These are phyloP conservation scores for Parvularia atlantis DNA, from an alignment of 78 protist species.

Conservation along the genomic window DNA sequence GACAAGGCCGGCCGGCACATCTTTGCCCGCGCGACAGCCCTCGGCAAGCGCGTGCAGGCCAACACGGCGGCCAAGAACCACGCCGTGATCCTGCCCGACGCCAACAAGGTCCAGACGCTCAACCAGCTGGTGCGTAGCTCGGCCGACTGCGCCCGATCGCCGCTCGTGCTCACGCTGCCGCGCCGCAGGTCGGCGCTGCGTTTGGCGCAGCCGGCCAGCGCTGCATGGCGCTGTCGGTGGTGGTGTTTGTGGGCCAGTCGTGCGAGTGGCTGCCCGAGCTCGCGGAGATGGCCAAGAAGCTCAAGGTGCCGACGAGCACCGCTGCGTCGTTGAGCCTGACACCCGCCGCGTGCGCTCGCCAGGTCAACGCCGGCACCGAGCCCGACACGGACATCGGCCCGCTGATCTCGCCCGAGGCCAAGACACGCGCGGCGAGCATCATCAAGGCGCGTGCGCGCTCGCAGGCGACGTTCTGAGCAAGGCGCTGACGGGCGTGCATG, in stretches of 20 bases:
- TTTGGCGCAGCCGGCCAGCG: slow-evolving; percentile 98
- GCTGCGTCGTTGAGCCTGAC: too few species aligned
- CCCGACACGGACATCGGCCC: slow-evolving; percentile 79
- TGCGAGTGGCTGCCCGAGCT: slow-evolving; percentile 65
- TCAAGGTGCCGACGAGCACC: slow-evolving; percentile 44
- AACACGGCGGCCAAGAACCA: slow-evolving; percentile 98
- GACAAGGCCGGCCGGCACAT: slow-evolving; percentile 62
- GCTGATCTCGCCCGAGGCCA: slow-evolving; percentile 69
- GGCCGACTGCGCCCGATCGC: background rate
- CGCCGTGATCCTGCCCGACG: slow-evolving; percentile 88
- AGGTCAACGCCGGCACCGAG: slow-evolving; percentile 21
- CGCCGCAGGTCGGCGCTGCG: slow-evolving; percentile 43
- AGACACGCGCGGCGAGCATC: slow-evolving; percentile 50
- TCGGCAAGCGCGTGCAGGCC: slow-evolving; percentile 90
- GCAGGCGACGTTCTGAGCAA: too few species aligned
- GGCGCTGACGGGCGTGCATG: too few species aligned
- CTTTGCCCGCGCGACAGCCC: slow-evolving; percentile 68
- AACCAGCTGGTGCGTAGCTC: slow-evolving; percentile 68
- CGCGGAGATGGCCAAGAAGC: slow-evolving; percentile 52
- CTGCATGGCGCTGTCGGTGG: slow-evolving; percentile 96
- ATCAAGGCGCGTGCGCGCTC: too few species aligned
- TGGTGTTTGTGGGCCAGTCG: slow-evolving; percentile 87
- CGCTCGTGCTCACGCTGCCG: background rate
- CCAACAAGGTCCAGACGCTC: slow-evolving; percentile 69
- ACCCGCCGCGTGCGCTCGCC: too few species aligned